Percentiles rank a stretch among this genome's conserved stretches.
Evolutionary conservation across 495 filamentous ascomycete species (phyloP).

Genomic region (Penicillium ochrochloron): DNA sequence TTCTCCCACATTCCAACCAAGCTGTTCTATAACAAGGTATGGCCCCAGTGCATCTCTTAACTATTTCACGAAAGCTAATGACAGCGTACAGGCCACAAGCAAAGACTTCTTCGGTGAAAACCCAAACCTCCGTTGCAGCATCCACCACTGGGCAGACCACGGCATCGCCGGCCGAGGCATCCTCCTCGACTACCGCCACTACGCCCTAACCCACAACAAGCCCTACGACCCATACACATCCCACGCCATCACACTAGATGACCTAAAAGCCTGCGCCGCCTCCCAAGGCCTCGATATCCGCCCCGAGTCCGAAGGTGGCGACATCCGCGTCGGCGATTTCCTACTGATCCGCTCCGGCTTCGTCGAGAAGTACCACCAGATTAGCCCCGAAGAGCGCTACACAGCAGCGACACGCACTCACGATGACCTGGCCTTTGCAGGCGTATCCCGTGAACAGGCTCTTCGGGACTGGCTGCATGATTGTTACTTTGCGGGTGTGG

Average conservation of each 20-base stretch:
- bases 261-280: conserved; percentile 61
- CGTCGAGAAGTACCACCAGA: conserved; percentile 57
- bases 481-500: conserved; percentile 66
- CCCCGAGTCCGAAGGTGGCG: conserved; percentile 56
- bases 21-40: conserved; percentile 58
- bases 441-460: conserved; percentile 59
- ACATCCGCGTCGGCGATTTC: conserved; percentile 67
- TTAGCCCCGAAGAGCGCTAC: conserved; percentile 43
- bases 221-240: conserved; percentile 60
- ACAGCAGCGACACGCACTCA: conserved; percentile 46
- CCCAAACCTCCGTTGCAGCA: conserved; percentile 54
- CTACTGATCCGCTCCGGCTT: conserved; percentile 71
- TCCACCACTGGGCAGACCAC: conserved; percentile 48
- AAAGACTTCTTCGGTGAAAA: conserved; percentile 51
- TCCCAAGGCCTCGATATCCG: conserved; percentile 50
- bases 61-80: not conserved
- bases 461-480: conserved; percentile 69
- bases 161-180: conserved; percentile 56
- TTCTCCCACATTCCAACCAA: conserved; percentile 48
- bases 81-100: conserved; percentile 36
- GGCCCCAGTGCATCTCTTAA: no score
- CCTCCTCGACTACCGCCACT: conserved; percentile 55
- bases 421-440: conserved; percentile 57
- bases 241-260: conserved; percentile 62
- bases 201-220: conserved; percentile 45